Evolutionary conservation across 1,284 basidiomycete genomes (phyloP).

Genomic region (Trametes polyzona): DNA sequence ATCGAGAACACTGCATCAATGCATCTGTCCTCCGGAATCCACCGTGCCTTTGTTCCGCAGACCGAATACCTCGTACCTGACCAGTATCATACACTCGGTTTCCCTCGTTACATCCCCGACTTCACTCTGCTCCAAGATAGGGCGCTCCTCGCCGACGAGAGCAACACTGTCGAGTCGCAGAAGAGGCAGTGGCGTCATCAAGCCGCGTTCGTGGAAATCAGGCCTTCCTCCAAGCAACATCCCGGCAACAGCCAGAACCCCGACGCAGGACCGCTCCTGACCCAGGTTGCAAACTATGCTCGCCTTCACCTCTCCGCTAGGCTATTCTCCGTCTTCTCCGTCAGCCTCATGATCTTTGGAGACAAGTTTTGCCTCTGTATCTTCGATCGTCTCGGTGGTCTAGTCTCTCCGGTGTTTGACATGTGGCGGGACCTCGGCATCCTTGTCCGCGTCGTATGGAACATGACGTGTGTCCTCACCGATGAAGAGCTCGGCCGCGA

Average conservation of each 20-base stretch:
- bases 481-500: slow-evolving; percentile 5
- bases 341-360: slow-evolving; percentile 29
- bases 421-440: neutral
- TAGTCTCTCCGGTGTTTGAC: slow-evolving; percentile 18
- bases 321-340: slow-evolving; percentile 32
- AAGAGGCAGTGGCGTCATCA: neutral
- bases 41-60: neutral
- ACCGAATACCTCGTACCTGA: neutral
- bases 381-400: slow-evolving; percentile 26
- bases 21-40: too few species aligned
- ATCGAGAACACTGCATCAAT: neutral
- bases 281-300: slow-evolving; percentile 29
- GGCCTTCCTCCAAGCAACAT: neutral
- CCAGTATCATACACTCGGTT: slow-evolving; percentile 2
- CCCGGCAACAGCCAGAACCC: neutral
- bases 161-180: neutral
- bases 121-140: neutral
- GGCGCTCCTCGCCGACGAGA: neutral
- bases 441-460: slow-evolving; percentile 5
- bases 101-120: slow-evolving; percentile 3
- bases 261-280: neutral
- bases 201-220: slow-evolving; percentile 1
- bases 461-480: slow-evolving; percentile 1
- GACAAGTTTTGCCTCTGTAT: slow-evolving; percentile 24
- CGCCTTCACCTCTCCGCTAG: slow-evolving; percentile 28